These are phyloP conservation scores for Hortaea werneckii DNA, from an alignment of 2,329 filamentous ascomycete species.

Conservation along the genomic window DNA sequence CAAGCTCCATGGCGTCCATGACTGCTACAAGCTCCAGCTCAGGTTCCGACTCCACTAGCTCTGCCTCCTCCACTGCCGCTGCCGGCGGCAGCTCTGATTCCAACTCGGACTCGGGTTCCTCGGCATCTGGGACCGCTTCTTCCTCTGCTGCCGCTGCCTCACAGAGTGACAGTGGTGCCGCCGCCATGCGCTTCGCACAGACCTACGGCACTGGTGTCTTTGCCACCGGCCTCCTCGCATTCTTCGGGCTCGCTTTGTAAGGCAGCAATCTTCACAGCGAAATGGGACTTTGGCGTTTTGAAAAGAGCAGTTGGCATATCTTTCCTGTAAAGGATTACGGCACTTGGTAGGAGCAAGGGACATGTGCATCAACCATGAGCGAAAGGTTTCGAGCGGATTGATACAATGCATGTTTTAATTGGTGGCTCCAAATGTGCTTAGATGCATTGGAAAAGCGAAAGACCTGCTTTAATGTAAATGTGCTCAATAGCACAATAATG, in stretches of 20 bases:
- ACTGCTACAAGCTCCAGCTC: conserved; percentile 14
- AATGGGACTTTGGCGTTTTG: neutral
- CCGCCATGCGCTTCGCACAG: conserved; percentile 33
- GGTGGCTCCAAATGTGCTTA: neutral
- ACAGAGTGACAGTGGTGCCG: conserved; percentile 33
- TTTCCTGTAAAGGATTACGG: neutral
- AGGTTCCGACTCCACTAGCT: conserved; percentile 22
- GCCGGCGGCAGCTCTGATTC: conserved; percentile 8
- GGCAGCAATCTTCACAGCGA: neutral
- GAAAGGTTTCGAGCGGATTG: neutral
- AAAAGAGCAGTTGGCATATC: neutral
- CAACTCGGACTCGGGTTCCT: neutral
- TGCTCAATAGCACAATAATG: neutral
- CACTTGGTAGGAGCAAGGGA: neutral
- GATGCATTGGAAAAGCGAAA: neutral
- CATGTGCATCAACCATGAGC: neutral
- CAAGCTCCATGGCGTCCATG: conserved; percentile 14
- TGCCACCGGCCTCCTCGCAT: conserved; percentile 43
- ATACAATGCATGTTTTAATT: neutral
- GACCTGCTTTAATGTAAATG: neutral
- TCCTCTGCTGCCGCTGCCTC: conserved; percentile 22
- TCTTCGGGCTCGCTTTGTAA: conserved; percentile 51
- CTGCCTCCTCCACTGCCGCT: conserved; percentile 16
- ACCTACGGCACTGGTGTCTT: conserved; percentile 41
- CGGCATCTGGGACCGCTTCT: conserved; percentile 10